A percentile compares a stretch with the other conserved stretches of the same genome.
Evolutionary conservation across 192 early-diverging fungal genomes (phyloP).

Genomic region (Geranomyces michiganensis): DNA sequence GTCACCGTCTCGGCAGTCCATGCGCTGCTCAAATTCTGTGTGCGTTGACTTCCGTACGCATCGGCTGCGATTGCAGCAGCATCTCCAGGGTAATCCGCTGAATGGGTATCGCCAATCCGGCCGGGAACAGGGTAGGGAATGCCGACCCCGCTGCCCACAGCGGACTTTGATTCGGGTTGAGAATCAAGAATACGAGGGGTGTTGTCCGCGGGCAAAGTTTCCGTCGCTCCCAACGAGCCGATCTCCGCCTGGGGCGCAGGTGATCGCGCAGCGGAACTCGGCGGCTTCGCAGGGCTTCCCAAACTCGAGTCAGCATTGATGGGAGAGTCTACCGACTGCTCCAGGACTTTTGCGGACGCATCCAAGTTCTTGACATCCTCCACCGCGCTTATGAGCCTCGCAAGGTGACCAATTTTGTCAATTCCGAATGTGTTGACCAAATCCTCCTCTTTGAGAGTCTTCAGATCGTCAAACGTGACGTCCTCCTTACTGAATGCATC

Average conservation of each 20-base stretch:
- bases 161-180: background rate
- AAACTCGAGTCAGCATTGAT: no score
- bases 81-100: background rate
- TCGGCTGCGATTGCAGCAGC: constrained; percentile 3
- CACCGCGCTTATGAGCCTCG: constrained; percentile 8
- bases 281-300: no score
- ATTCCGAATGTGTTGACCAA: constrained; percentile 26
- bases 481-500: constrained; percentile 24
- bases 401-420: constrained; percentile 19
- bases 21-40: background rate
- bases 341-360: background rate
- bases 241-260: no score
- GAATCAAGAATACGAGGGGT: no score
- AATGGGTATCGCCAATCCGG: background rate
- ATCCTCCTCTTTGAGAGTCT: constrained; percentile 29
- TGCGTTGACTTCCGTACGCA: background rate
- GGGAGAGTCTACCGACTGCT: no score
- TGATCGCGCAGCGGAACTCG: no score
- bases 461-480: constrained; percentile 24
- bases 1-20: no score
- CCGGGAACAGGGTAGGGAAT: constrained; percentile 4
- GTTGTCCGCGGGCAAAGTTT: no score
- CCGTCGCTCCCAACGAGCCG: no score
- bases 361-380: background rate
- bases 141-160: background rate